These are phyloP conservation scores for Wickerhamomyces tratensis DNA, from an alignment of 805 yeast species.

Conservation along the genomic window DNA sequence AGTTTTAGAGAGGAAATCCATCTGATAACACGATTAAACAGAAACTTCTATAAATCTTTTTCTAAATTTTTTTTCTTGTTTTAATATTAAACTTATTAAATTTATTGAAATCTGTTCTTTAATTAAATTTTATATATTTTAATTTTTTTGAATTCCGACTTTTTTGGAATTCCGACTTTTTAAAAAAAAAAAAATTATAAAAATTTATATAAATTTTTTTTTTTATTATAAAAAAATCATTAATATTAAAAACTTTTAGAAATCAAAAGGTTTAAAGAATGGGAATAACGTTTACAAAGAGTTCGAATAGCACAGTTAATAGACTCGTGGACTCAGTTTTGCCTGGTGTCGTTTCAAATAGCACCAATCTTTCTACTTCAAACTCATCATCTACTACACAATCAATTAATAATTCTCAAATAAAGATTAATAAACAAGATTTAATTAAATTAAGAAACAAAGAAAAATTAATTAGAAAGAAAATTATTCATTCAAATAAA, in stretches of 20 bases:
- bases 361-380: conserved; percentile 3
- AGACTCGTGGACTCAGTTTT: conserved; percentile 25
- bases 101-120: no score
- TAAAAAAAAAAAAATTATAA: no score
- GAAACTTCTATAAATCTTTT: no score
- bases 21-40: no score
- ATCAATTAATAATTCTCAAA: conserved; percentile 27
- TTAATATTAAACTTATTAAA: no score
- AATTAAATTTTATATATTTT: no score
- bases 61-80: no score
- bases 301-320: conserved; percentile 29
- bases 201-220: no score
- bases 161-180: no score
- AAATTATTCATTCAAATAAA: conserved; percentile 10
- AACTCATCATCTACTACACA: conserved; percentile 25
- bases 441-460: conserved; percentile 24
- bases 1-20: conserved; percentile 66
- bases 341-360: conserved; percentile 23
- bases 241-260: no score
- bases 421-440: conserved; percentile 24
- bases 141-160: no score
- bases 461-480: conserved; percentile 21
- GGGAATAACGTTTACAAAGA: conserved; percentile 5
- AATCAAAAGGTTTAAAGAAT: neutral
- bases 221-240: no score